Base-by-base conservation (phyloP, 129 eudicot genomes). In the Flaveria sonorensis region DNA sequence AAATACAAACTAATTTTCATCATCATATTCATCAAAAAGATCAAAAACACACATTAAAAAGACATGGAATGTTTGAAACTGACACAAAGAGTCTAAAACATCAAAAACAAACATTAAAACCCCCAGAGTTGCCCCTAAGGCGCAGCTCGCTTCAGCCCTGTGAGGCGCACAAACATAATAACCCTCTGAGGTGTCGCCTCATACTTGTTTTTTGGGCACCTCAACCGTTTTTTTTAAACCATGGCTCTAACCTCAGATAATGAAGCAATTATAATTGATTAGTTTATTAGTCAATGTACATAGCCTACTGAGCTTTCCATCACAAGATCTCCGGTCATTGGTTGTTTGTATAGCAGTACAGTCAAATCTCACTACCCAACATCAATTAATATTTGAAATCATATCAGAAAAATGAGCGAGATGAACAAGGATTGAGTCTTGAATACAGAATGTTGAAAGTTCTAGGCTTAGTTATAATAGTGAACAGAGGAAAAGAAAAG, bases 321-420 rank as follows among this genome's bases (percentile, higher is more conserved):
- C 10, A 48, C 51, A 65, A 18, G 6, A 12, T 28, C 42, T 15
- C 47, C 39, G 15, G 51, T 51, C 16, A 36, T 67, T 32, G 72
- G 74, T 50, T 60, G 64, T n/a, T 40, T 68, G 45, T 23, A 32
- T 68, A 23, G 57, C 81, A 74, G n/a, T 68, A 10, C 14, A 66
- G 11, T 43, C 56, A 52, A 20, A 6, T 53, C 24, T 52, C 13
- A 52, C 10, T 30, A 53, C 19, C 76, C 66, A 72, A 65, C n/a
- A 2, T 65, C 70, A 36, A 42, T 36, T 32, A 30, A 72, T 24
- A n/a, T 39, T 72, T n/a, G 12, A 72, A 18, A 53, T 53, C 66
- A 53, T 18, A 53, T 72, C 13, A 28, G 65, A 53, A 63, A 36
- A 52, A 72, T 19, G 50, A 18, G 19, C 18, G 13, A 72, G 51